Evolutionary conservation across 1,139 yeast genomes (phyloP), one percentile per base, ranked within the genome.

Genomic region (Kodamaea sp.): DNA sequence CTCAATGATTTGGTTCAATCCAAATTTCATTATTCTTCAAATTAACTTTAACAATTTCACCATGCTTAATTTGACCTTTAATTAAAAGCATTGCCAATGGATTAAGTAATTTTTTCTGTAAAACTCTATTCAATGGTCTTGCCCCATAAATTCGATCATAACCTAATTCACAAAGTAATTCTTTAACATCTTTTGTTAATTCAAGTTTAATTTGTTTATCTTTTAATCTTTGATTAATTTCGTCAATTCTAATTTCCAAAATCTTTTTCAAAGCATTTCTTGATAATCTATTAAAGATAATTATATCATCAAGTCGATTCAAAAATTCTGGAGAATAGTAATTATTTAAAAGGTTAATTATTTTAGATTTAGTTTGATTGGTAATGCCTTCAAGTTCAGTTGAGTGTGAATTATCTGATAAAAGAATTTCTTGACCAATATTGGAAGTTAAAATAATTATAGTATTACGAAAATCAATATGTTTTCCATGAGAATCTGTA

Each of bases 391-490:
- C n/a, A n/a, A n/a, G n/a, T n/a, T n/a, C n/a, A n/a, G n/a, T n/a
- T n/a, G n/a, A n/a, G n/a, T n/a, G n/a, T n/a, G n/a, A n/a, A n/a
- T n/a, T n/a, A 50, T 86, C 96, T 9, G 81, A 69, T 38, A 89
- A 65, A 46, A 92, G 70, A 37, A 85, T 77, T 48, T 90, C 96
- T 60, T 92, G 97, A 6, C 98, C 98, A 54, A 92, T 86, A 58
- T 92, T 92, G 3, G 96, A 87, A 0, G 98, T 92, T 95, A 92
- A 86, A n/a, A 92, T 95, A 52, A 92, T 87, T 41, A 92, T 84
- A 1, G 97, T 86, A 60, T 92, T 92, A 50, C 89, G 79, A 78
- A 92, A 92, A 61, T 92, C 97, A 41, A 92, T 87, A 52, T 84
- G 86, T 42, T 88, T 85, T 26, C 98, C 98, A 55, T 89, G 96